Evolutionary conservation across 352 stramenopile species (phyloP).

Genomic region (Plasmopara muralis): DNA sequence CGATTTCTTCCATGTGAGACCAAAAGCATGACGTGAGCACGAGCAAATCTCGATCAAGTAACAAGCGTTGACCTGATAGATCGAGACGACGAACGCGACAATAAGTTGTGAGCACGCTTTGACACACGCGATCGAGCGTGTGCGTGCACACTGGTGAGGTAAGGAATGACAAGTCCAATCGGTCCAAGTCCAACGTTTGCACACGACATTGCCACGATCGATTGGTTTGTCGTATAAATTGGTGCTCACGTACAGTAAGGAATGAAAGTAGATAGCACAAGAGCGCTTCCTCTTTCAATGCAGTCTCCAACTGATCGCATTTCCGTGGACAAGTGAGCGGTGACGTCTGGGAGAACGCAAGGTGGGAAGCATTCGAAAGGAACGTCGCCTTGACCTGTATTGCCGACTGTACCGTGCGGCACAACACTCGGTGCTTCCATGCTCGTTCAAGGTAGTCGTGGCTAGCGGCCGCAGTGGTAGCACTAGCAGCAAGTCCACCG

Average conservation of each 20-base stretch:
- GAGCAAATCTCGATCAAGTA: slow-evolving; percentile 66
- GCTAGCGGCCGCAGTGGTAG: slow-evolving; percentile 10
- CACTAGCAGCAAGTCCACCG: slow-evolving; percentile 10
- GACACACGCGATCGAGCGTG: slow-evolving; percentile 53
- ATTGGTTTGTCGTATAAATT: slow-evolving; percentile 47
- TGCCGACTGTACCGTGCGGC: slow-evolving; percentile 7
- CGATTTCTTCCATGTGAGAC: slow-evolving; percentile 58
- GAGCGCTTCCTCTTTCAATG: slow-evolving; percentile 52
- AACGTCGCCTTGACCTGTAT: slow-evolving; percentile 7
- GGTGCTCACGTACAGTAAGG: slow-evolving; percentile 70
- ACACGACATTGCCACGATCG: slow-evolving; percentile 59
- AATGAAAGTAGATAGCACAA: slow-evolving; percentile 57
- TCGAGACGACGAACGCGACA: slow-evolving; percentile 48
- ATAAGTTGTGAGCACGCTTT: slow-evolving; percentile 63
- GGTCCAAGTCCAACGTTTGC: slow-evolving; percentile 57
- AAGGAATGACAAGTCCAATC: slow-evolving; percentile 48
- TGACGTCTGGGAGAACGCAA: slow-evolving; percentile 9
- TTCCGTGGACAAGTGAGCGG: slow-evolving; percentile 14
- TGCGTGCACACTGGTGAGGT: slow-evolving; percentile 43
- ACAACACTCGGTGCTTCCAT: slow-evolving; percentile 21
- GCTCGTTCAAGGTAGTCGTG: slow-evolving; percentile 14
- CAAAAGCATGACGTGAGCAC: slow-evolving; percentile 79
- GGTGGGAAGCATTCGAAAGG: slow-evolving; percentile 1
- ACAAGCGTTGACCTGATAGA: slow-evolving; percentile 61
- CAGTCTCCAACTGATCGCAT: slow-evolving; percentile 28